Percentiles rank a stretch among this genome's conserved stretches.
Conservation (phyloP, 306 rosid genomes). For the Prosopis cineraria region DNA sequence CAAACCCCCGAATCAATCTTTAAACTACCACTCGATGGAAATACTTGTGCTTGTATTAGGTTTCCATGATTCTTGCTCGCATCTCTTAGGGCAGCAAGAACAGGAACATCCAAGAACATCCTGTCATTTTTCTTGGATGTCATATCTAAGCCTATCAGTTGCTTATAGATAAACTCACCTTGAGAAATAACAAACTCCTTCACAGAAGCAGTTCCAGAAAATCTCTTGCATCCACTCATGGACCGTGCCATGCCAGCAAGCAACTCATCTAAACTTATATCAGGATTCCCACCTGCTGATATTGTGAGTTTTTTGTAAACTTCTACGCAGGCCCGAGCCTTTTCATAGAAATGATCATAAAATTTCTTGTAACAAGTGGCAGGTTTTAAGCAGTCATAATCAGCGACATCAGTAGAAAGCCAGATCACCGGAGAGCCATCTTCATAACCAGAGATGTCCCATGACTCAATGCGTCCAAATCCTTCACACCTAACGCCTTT, state of each 20-base stretch:
- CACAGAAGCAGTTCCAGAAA: slow-evolving; percentile 66
- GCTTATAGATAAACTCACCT: slow-evolving; percentile 83
- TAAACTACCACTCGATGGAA: slow-evolving; percentile 49
- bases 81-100: slow-evolving; percentile 68
- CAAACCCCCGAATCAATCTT: slow-evolving; percentile 50
- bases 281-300: slow-evolving; percentile 70
- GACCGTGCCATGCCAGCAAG: slow-evolving; percentile 85
- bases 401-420: slow-evolving; percentile 86
- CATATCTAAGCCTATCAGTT: slow-evolving; percentile 78
- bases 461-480: slow-evolving; percentile 86
- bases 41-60: slow-evolving; percentile 38
- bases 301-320: slow-evolving; percentile 70
- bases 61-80: slow-evolving; percentile 54
- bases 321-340: slow-evolving; percentile 74
- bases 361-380: slow-evolving; percentile 67
- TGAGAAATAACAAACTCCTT: slow-evolving; percentile 76
- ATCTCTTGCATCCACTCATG: slow-evolving; percentile 68
- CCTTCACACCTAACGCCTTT: slow-evolving; percentile 73
- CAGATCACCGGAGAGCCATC: slow-evolving; percentile 84
- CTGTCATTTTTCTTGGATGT: slow-evolving; percentile 61
- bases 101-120: slow-evolving; percentile 63
- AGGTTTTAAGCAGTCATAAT: slow-evolving; percentile 79
- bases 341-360: slow-evolving; percentile 70
- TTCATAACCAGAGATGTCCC: slow-evolving; percentile 94
- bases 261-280: slow-evolving; percentile 74